phyloP scores from a whole-genome alignment of 1,284 basidiomycete species.

The Cryptococcus wingfieldii region DNA sequence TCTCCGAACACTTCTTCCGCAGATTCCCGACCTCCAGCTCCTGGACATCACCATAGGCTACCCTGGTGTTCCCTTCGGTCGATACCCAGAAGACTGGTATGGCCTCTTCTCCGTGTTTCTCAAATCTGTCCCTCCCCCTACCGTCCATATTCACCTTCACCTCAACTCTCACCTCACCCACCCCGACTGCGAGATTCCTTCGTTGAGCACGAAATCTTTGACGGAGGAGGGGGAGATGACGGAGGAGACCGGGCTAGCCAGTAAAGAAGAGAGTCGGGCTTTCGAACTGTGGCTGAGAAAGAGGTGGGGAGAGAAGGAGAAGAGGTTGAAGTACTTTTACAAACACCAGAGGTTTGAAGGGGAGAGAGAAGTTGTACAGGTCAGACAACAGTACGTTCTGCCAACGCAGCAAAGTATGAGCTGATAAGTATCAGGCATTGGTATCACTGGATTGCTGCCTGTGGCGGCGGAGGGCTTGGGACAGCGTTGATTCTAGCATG shows the following conservation, averaged over 20 bases:
- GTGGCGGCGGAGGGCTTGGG: slow-evolving; percentile 35
- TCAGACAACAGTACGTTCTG: slow-evolving; percentile 34
- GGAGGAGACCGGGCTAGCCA: slow-evolving; percentile 47
- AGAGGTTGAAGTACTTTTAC: slow-evolving; percentile 62
- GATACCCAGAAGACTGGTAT: slow-evolving; percentile 49
- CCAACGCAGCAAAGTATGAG: background rate
- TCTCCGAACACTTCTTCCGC: slow-evolving; percentile 70
- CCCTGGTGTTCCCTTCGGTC: slow-evolving; percentile 61
- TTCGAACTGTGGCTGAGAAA: slow-evolving; percentile 82
- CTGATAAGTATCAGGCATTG: slow-evolving; percentile 21
- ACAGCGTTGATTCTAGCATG: slow-evolving; percentile 14
- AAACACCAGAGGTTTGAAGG: slow-evolving; percentile 24
- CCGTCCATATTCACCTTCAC: slow-evolving; percentile 79
- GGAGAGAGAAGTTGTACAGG: slow-evolving; percentile 21
- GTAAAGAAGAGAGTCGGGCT: slow-evolving; percentile 60
- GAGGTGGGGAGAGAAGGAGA: slow-evolving; percentile 81
- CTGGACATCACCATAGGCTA: slow-evolving; percentile 88
- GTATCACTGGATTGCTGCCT: slow-evolving; percentile 34
- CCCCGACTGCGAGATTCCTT: slow-evolving; percentile 22
- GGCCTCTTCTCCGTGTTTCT: slow-evolving; percentile 85
- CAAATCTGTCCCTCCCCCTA: slow-evolving; percentile 73
- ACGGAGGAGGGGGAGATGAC: slow-evolving; percentile 9
- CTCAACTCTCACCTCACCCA: slow-evolving; percentile 59
- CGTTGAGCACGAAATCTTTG: slow-evolving; percentile 13
- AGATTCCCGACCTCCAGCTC: slow-evolving; percentile 70